Evolutionary conservation across 2,329 filamentous ascomycete genomes (phyloP).

Genomic region (Penicillium sp.): DNA sequence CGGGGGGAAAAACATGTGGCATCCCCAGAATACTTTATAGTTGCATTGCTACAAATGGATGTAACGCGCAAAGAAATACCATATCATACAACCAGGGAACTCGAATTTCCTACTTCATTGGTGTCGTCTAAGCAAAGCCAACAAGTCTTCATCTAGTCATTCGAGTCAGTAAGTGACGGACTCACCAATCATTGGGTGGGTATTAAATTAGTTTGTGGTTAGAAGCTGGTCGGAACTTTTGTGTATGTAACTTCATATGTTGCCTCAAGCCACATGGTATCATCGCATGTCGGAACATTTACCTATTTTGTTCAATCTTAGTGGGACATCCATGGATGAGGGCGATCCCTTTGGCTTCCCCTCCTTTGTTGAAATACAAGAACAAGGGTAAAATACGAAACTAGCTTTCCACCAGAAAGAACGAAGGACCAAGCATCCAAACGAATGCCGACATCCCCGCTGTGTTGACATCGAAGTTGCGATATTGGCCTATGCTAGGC

Average conservation of each 20-base stretch:
- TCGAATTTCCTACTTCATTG: background rate
- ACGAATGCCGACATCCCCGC: background rate
- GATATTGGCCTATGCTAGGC: background rate
- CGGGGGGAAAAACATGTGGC: background rate
- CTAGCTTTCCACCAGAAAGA: background rate
- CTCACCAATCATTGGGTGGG: background rate
- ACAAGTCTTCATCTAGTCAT: background rate
- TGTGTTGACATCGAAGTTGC: background rate
- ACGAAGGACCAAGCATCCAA: background rate
- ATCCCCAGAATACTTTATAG: background rate
- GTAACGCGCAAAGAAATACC: background rate
- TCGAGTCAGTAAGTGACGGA: background rate
- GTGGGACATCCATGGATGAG: background rate
- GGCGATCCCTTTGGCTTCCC: background rate
- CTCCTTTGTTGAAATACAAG: background rate
- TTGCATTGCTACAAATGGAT: background rate
- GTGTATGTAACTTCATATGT: constrained; percentile 20
- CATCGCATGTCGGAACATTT: constrained; percentile 15
- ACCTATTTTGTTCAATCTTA: constrained; percentile 7
- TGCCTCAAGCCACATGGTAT: constrained; percentile 24
- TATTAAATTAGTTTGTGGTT: constrained; percentile 2
- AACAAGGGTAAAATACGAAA: background rate
- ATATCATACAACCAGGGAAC: background rate
- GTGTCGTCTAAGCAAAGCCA: background rate
- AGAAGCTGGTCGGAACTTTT: background rate